phyloP scores from a whole-genome alignment of 2,329 filamentous ascomycete species.

The Scortechinia acanthostroma region DNA sequence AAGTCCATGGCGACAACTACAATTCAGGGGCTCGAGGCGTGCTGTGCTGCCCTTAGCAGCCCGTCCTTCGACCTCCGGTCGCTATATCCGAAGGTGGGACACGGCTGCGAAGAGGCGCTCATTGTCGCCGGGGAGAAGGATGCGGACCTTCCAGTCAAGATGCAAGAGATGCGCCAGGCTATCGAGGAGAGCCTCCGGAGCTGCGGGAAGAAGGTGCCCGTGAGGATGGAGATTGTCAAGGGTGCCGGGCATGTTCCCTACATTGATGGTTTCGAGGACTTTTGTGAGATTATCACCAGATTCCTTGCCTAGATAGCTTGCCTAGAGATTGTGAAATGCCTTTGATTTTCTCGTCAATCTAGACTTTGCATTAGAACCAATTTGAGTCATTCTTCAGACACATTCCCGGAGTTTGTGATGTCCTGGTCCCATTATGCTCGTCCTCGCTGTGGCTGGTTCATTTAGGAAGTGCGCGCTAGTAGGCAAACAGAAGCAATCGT shows the following conservation, averaged over 20 bases:
- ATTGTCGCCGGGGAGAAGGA: conserved; percentile 31
- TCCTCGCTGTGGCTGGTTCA: too few species aligned
- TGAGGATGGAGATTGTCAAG: conserved; percentile 23
- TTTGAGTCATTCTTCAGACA: too few species aligned
- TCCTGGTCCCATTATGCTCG: too few species aligned
- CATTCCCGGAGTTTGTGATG: too few species aligned
- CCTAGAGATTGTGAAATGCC: too few species aligned
- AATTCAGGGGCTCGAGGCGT: conserved; percentile 30
- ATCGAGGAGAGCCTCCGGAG: conserved; percentile 20
- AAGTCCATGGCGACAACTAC: conserved; percentile 24
- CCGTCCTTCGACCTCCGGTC: conserved; percentile 27
- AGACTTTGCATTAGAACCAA: too few species aligned
- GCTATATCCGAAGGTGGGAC: conserved; percentile 17
- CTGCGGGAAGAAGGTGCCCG: conserved; percentile 11
- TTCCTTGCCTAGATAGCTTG: too few species aligned
- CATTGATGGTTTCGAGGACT: conserved; percentile 24
- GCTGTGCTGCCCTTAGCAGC: conserved; percentile 25
- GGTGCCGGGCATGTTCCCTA: conserved; percentile 28
- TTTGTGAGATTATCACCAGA: conserved; percentile 14
- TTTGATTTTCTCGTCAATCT: too few species aligned
- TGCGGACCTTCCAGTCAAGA: conserved; percentile 25
- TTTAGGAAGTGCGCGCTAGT: too few species aligned
- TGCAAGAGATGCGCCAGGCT: conserved; percentile 24
- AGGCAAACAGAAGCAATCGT: too few species aligned
- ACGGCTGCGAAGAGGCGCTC: conserved; percentile 21